phyloP scores from a whole-genome alignment of 2,329 filamentous ascomycete species.

The Pseudocercospora vitis region DNA sequence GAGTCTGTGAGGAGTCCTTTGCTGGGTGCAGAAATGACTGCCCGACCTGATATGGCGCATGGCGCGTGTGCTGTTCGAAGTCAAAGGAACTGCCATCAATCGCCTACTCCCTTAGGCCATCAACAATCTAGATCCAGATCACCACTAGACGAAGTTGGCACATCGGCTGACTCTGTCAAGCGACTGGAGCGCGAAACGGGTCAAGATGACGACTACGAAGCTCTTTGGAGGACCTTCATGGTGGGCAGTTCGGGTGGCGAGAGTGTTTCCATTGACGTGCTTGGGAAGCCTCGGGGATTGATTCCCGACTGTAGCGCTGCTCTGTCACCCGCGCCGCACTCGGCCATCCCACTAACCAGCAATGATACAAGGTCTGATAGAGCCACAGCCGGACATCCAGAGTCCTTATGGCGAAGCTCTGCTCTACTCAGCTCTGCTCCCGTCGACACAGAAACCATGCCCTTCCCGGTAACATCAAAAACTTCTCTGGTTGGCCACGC shows the following conservation, averaged over 20 bases:
- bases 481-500: constrained; percentile 23
- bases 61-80: no score
- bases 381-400: constrained; percentile 17
- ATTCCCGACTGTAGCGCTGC: not conserved
- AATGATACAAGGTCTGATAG: constrained; percentile 13
- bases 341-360: not conserved
- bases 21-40: not conserved
- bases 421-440: not conserved
- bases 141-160: no score
- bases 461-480: not conserved
- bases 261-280: constrained; percentile 6
- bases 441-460: not conserved
- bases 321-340: constrained; percentile 5
- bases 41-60: no score
- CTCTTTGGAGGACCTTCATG: constrained; percentile 31
- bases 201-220: constrained; percentile 21
- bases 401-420: not conserved
- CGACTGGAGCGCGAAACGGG: not conserved
- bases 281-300: not conserved
- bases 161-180: not conserved
- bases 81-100: no score
- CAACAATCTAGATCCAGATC: no score
- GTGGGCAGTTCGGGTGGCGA: constrained; percentile 25
- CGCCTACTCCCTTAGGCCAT: no score
- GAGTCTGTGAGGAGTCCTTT: no score